Conservation (phyloP, 139 green algal species). For the Chlorella vulgaris region DNA sequence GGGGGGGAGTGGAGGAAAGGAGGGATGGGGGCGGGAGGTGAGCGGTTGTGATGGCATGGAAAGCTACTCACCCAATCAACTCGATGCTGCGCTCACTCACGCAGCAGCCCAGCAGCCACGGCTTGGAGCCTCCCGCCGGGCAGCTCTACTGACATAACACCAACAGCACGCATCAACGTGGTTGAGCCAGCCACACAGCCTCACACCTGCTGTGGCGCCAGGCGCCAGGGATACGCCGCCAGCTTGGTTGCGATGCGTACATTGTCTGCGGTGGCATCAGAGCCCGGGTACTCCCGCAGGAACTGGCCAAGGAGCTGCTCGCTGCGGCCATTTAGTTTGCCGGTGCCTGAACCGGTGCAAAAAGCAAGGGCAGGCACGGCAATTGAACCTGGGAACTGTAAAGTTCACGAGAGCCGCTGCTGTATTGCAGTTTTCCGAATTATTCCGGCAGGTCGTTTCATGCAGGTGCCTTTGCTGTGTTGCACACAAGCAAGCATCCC, state of each 20-base stretch:
- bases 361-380: no score
- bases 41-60: no score
- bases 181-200: not conserved
- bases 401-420: not conserved
- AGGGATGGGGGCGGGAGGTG: not conserved
- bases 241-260: conserved; percentile 84
- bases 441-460: no score
- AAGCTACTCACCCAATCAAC: no score
- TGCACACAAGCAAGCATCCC: no score
- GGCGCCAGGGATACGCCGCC: conserved; percentile 86
- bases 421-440: no score
- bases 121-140: no score
- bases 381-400: not conserved
- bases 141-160: no score
- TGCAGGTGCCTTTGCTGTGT: no score
- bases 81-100: no score
- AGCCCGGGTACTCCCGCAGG: conserved; percentile 66
- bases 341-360: conserved; percentile 54
- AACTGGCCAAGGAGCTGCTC: conserved; percentile 80
- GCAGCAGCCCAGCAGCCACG: no score
- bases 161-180: no score
- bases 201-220: conserved; percentile 69
- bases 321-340: conserved; percentile 59
- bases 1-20: not conserved
- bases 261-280: conserved; percentile 9